A percentile compares a stretch with the other conserved stretches of the same genome.
phyloP scores from a whole-genome alignment of 768 basidiomycete species.

The Suillus variegatus region DNA sequence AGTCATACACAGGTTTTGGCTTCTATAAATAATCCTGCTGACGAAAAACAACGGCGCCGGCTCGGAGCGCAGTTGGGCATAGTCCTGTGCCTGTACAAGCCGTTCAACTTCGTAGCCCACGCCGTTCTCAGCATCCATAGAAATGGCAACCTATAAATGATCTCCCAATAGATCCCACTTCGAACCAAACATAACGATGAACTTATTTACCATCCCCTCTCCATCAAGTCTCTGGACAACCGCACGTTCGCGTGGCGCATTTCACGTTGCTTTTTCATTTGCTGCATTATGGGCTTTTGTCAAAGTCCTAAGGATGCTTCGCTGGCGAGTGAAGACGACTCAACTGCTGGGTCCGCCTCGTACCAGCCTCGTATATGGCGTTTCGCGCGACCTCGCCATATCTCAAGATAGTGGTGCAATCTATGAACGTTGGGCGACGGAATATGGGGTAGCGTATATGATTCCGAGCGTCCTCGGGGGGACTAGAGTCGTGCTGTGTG shows the following conservation, averaged over 20 bases:
- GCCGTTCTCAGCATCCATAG: background rate
- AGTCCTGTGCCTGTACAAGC: background rate
- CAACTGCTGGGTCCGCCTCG: slow-evolving; percentile 21
- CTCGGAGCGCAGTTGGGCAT: background rate
- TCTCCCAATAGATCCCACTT: background rate
- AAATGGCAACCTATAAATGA: background rate
- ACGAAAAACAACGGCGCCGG: background rate
- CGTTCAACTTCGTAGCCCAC: background rate
- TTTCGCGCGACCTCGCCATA: slow-evolving; percentile 9
- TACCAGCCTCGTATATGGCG: slow-evolving; percentile 20
- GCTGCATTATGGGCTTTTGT: background rate
- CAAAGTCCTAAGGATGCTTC: background rate
- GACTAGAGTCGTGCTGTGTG: slow-evolving; percentile 28
- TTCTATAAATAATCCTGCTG: background rate
- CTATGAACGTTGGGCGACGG: slow-evolving; percentile 25
- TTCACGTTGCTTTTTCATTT: background rate
- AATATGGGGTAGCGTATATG: slow-evolving; percentile 21
- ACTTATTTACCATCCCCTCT: background rate
- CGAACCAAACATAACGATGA: background rate
- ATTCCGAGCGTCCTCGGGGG: slow-evolving; percentile 18
- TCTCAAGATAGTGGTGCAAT: slow-evolving; percentile 7
- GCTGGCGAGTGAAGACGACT: slow-evolving; percentile 13
- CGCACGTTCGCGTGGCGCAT: background rate
- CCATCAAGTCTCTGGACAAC: background rate
- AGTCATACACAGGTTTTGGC: background rate